Base-by-base conservation (phyloP, 441 rosid species). In the Populus hybrid region DNA sequence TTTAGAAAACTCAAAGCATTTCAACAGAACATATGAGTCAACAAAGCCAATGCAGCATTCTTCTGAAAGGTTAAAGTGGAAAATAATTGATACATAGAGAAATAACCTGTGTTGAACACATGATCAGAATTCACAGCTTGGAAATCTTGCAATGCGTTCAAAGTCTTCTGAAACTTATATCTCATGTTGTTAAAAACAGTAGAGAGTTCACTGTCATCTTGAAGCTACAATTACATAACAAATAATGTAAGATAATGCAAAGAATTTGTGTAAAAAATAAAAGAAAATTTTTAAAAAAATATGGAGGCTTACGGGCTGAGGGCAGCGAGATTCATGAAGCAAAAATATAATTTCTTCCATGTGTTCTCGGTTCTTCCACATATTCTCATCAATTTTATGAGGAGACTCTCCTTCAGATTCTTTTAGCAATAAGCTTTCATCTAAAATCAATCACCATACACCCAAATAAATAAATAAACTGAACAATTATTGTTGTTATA, bases 331-430 rank as follows among this genome's bases (percentile, higher is more conserved):
- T 77, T 83, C 84, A 72, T 89, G 88, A 66, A 94, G 92, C 80
- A 95, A 83, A 84, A 84, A 91, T 36, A 94, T 61, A 69, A 92
- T 90, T 88, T 95, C 98, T 78, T 95, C 98, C 85, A 95, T 85
- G 74, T 90, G 94, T 81, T 92, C 98, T 69, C 98, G 88, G 81
- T 95, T 92, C 89, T 90, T 95, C 98, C 99, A 95, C 95, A 95
- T 87, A 85, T 95, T 95, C 88, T 94, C 98, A 72, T 95, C 99
- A 23, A 95, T 90, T 85, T 95, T 95, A 82, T 91, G 97, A n/a
- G 97, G 89, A 66, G 97, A 90, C 82, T 82, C 86, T 65, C 75
- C 77, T 50, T 84, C 88, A 8, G 94, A 88, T 85, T 93, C 95
- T 64, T 85, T 85, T 26, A 91, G 70, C 83, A 93, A 75, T 35